Evolutionary conservation across 2,329 filamentous ascomycete genomes (phyloP).

Genomic region (Ceratocystis diversiconidia): DNA sequence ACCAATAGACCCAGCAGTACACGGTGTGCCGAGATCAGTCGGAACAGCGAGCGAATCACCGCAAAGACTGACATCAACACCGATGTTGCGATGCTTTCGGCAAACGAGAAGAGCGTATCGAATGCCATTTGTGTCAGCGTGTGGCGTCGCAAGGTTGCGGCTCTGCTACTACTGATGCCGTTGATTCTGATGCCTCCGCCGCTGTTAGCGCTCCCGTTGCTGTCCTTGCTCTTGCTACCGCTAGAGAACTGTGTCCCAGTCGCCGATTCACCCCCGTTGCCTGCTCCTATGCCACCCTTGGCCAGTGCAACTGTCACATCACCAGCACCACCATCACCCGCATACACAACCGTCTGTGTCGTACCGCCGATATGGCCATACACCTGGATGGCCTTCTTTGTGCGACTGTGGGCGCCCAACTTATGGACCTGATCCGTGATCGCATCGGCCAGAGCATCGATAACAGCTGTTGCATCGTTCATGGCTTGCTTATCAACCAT

Average conservation of each 20-base stretch:
- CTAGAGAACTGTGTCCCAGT: background rate
- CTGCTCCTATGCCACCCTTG: background rate
- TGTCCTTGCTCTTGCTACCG: background rate
- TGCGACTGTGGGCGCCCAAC: constrained; percentile 58
- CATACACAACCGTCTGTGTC: constrained; percentile 46
- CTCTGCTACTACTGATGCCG: background rate
- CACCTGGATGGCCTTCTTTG: constrained; percentile 63
- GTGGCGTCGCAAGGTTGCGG: constrained; percentile 41
- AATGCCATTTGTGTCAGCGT: constrained; percentile 55
- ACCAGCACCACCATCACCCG: constrained; percentile 30
- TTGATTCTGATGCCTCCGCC: background rate
- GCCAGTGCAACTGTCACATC: background rate
- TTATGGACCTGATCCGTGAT: constrained; percentile 64
- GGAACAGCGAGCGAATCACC: constrained; percentile 49
- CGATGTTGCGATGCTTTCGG: constrained; percentile 60
- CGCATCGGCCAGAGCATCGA: constrained; percentile 59
- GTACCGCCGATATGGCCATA: constrained; percentile 63
- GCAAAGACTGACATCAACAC: constrained; percentile 66
- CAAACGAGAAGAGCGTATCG: constrained; percentile 57
- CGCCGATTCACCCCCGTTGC: background rate
- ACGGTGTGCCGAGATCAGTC: constrained; percentile 56
- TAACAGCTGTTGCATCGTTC: constrained; percentile 58
- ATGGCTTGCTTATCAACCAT: constrained; percentile 58
- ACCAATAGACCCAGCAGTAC: constrained; percentile 62
- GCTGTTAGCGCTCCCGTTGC: background rate